phyloP scores from a whole-genome alignment of 106 monocot genomes.

The Allium sativum region DNA sequence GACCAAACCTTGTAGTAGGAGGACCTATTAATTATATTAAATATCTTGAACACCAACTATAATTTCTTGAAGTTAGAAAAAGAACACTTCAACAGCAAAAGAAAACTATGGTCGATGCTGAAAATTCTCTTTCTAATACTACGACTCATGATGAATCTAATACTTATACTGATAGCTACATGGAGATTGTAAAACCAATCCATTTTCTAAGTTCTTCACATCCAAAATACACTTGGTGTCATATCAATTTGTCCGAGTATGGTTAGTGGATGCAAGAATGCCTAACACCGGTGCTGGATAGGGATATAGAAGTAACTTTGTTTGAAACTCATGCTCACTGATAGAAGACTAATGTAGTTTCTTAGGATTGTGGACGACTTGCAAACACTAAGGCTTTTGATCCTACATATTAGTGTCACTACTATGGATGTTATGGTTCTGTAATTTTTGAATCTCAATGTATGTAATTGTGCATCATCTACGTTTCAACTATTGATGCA shows the following conservation, averaged over 20 bases:
- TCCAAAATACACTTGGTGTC: constrained; percentile 78
- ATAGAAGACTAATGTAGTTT: constrained; percentile 53
- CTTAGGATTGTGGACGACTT: constrained; percentile 65
- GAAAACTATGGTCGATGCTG: neutral
- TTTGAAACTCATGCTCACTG: constrained; percentile 73
- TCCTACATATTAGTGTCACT: constrained; percentile 79
- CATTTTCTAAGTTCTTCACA: constrained; percentile 71
- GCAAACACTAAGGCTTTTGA: constrained; percentile 46
- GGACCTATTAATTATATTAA: constrained; percentile 96
- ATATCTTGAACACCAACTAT: constrained; percentile 83
- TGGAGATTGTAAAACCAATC: constrained; percentile 8
- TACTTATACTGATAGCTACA: neutral
- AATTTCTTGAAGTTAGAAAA: constrained; percentile 78
- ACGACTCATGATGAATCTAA: neutral
- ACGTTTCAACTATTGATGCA: neutral
- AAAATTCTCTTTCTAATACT: no score
- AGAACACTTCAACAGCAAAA: constrained; percentile 30
- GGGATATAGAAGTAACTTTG: constrained; percentile 72
- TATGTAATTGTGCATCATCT: constrained; percentile 8
- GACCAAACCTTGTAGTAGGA: constrained; percentile 96
- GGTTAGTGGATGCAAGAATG: constrained; percentile 9
- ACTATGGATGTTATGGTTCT: constrained; percentile 72
- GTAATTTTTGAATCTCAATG: constrained; percentile 84
- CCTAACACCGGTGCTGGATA: constrained; percentile 17
- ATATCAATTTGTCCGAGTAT: constrained; percentile 27